Base-by-base conservation (phyloP, 2,329 filamentous ascomycete species). In the Aureobasidium namibiae region DNA sequence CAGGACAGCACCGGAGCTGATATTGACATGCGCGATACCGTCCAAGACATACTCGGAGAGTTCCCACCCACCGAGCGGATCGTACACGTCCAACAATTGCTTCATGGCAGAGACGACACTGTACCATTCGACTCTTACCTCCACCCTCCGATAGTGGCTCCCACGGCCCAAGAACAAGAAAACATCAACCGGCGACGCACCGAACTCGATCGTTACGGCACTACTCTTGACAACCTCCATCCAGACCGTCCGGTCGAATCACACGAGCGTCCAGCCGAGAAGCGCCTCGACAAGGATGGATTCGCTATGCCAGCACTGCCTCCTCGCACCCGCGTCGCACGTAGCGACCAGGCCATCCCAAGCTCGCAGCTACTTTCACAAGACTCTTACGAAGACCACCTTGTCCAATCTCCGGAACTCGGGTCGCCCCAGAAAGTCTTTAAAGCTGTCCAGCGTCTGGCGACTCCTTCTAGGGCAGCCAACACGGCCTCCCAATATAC, bases 1-100 rank as follows among this genome's bases (percentile, higher is more conserved):
- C 70, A 71, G 56, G 70, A 72, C 60, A 67, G 63, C 34, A 68
- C 68, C 61, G 69, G 69, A 52, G 71, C 68, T 64, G 72, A 73
- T 56, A 66, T 74, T 21, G 70, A 71, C 62, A 45, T 73, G 31
- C 61, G 65, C 49, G 70, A 74, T 61, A 70, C 69, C 5, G 70
- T 74, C 39, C 61, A 64, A 41, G 64, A 67, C 54, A 70, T 72
- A 38, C 73, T 70, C 56, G 70, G 67, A 41, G 66, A 63, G 68
- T 70, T 48, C 60, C 61, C 1, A 65, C 64, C 60, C 9, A 48
- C 61, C 16, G 67, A 65, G 65, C 65, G 66, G 42, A 60, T 67
- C 26, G 67, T 74, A 62, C 67, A 69, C 33, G 67, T 72, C 29
- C 61, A 72, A 0, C 69, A 67, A 24, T 59, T 62, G 34, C 68